These are phyloP conservation scores for Neurospora sp. DNA, from an alignment of 495 filamentous ascomycete genomes.

Conservation along the genomic window DNA sequence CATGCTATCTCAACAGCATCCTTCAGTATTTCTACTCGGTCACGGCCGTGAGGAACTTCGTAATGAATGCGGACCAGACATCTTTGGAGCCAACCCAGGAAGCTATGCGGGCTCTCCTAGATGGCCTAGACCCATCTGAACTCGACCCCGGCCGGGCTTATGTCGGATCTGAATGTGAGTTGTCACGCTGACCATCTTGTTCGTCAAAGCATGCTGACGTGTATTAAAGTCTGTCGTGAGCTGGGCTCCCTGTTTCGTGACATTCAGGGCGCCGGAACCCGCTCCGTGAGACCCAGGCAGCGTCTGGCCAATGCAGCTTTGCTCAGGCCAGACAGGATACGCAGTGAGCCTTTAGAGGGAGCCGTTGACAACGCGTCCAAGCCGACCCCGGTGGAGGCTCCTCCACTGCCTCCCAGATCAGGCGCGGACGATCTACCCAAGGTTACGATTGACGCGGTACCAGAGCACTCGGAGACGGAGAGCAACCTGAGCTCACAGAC, in stretches of 20 bases:
- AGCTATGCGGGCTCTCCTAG: conserved; percentile 49
- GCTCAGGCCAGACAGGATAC: conserved; percentile 16
- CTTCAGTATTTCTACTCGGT: conserved; percentile 93
- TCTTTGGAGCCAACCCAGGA: conserved; percentile 52
- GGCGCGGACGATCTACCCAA: conserved; percentile 5
- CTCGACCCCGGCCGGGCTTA: conserved; percentile 32
- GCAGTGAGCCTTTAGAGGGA: conserved; percentile 2
- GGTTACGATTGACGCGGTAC: conserved; percentile 10
- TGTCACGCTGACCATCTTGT: background rate
- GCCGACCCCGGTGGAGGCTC: background rate
- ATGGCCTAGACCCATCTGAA: conserved; percentile 38
- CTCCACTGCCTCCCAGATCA: conserved; percentile 20
- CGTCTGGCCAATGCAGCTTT: conserved; percentile 74
- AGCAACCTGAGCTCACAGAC: conserved; percentile 36
- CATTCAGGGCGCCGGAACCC: conserved; percentile 48
- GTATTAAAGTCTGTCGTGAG: conserved; percentile 52
- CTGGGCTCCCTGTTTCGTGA: conserved; percentile 61
- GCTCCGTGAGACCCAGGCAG: conserved; percentile 55
- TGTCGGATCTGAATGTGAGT: conserved; percentile 50
- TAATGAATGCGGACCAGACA: conserved; percentile 59
- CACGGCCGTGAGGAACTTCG: conserved; percentile 68
- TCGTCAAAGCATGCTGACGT: background rate
- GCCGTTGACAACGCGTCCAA: background rate
- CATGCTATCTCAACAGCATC: conserved; percentile 95
- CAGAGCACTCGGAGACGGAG: conserved; percentile 16